Conservation (phyloP, 768 basidiomycete genomes). For the Tephrocybe rancida region DNA sequence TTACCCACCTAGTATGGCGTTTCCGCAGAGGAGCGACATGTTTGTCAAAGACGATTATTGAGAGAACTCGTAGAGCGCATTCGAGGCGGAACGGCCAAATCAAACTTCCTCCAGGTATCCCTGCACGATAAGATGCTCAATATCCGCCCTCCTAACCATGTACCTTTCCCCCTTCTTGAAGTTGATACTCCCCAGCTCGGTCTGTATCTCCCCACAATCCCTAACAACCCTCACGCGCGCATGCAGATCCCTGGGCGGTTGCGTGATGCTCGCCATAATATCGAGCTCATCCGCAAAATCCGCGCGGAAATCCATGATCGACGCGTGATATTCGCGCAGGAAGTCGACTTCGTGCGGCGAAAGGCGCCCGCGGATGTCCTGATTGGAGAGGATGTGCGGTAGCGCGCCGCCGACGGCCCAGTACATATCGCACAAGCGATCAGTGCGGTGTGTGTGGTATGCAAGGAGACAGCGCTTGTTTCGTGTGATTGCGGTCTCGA, state of each 20-base stretch:
- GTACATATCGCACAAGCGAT: conserved; percentile 84
- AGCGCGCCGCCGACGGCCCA: conserved; percentile 89
- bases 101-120: conserved; percentile 90
- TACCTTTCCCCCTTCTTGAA: conserved; percentile 90
- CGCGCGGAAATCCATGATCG: conserved; percentile 81
- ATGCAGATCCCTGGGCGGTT: conserved; percentile 88
- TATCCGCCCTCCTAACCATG: conserved; percentile 83
- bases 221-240: conserved; percentile 84
- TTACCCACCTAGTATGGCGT: no score
- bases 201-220: conserved; percentile 92
- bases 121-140: conserved; percentile 93
- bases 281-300: conserved; percentile 88
- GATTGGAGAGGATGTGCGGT: conserved; percentile 73
- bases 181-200: conserved; percentile 88
- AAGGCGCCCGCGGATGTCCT: conserved; percentile 71
- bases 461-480: conserved; percentile 97
- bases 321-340: conserved; percentile 67
- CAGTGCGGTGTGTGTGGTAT: conserved; percentile 86
- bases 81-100: no score
- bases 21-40: no score
- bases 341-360: conserved; percentile 70
- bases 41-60: not conserved
- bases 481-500: conserved; percentile 86
- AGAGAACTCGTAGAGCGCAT: no score
- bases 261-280: conserved; percentile 78